A percentile compares a stretch with the other conserved stretches of the same genome.
These are phyloP conservation scores for Exophiala oligosperma DNA, from an alignment of 2,329 filamentous ascomycete genomes.

Conservation along the genomic window DNA sequence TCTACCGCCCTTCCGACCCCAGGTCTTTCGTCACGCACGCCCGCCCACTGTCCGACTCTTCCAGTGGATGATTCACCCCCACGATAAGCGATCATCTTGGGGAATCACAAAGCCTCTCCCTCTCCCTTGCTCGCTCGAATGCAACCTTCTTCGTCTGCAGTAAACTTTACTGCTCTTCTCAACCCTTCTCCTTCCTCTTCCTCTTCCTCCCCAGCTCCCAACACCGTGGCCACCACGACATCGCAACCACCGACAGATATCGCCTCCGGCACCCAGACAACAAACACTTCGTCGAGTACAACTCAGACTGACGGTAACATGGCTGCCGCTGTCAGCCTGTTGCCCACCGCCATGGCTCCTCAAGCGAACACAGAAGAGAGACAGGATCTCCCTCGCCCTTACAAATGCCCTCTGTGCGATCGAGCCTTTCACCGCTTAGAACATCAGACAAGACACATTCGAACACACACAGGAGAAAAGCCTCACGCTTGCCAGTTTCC, in stretches of 20 bases:
- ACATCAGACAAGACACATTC: constrained; percentile 89
- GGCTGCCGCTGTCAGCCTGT: constrained; percentile 45
- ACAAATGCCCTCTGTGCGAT: constrained; percentile 98
- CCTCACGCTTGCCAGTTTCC: constrained; percentile 94
- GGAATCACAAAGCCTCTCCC: constrained; percentile 18
- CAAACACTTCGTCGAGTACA: constrained; percentile 5
- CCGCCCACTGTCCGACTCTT: neutral
- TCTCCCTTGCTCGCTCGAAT: constrained; percentile 22
- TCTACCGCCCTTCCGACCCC: constrained; percentile 22
- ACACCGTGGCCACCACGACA: constrained; percentile 6
- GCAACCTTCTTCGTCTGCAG: constrained; percentile 31
- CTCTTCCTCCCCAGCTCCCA: constrained; percentile 21
- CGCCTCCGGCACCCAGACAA: constrained; percentile 29
- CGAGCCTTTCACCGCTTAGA: constrained; percentile 98
- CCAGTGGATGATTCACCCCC: constrained; percentile 25
- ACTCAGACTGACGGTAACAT: constrained; percentile 37
- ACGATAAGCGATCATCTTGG: constrained; percentile 30
- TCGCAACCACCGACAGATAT: constrained; percentile 26
- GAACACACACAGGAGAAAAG: constrained; percentile 97
- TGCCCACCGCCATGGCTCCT: constrained; percentile 47
- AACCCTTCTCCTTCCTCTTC: constrained; percentile 26
- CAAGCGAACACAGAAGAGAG: constrained; percentile 60
- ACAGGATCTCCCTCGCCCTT: constrained; percentile 88
- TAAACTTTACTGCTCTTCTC: constrained; percentile 31
- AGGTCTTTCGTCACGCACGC: constrained; percentile 23